Percentiles rank a stretch among this genome's conserved stretches.
These are phyloP conservation scores for Calonectria fujianensis DNA, from an alignment of 2,329 filamentous ascomycete genomes.

Conservation along the genomic window DNA sequence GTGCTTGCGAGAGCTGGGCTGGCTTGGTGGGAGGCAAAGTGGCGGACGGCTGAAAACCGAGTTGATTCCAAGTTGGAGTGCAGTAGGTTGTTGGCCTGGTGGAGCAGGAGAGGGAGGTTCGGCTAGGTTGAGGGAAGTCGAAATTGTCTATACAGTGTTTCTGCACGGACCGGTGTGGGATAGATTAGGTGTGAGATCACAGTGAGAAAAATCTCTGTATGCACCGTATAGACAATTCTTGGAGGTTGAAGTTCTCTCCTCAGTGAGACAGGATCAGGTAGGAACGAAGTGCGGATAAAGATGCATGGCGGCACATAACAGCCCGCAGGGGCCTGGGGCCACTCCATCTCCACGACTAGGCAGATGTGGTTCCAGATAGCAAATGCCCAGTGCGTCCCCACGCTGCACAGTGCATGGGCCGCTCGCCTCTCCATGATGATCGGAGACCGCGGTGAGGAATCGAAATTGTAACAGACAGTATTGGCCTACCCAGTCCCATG, in stretches of 20 bases:
- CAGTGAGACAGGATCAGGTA: slow-evolving; percentile 40
- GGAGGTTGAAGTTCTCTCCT: slow-evolving; percentile 50
- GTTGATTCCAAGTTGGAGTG: slow-evolving; percentile 48
- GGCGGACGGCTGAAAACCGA: slow-evolving; percentile 50
- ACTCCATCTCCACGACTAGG: slow-evolving; percentile 9
- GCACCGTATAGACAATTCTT: slow-evolving; percentile 57
- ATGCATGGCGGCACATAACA: slow-evolving; percentile 45
- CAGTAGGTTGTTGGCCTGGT: slow-evolving; percentile 53
- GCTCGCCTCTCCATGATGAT: slow-evolving; percentile 9
- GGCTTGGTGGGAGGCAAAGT: slow-evolving; percentile 44
- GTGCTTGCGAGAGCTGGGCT: slow-evolving; percentile 13
- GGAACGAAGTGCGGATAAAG: slow-evolving; percentile 51
- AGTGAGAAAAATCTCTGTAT: slow-evolving; percentile 46
- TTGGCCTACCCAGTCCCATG: slow-evolving; percentile 12
- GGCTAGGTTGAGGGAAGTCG: slow-evolving; percentile 37
- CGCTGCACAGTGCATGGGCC: slow-evolving; percentile 15
- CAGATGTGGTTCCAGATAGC: slow-evolving; percentile 49
- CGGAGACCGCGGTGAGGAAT: slow-evolving; percentile 26
- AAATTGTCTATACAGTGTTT: slow-evolving; percentile 55
- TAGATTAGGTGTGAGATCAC: slow-evolving; percentile 17
- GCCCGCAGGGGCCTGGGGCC: slow-evolving; percentile 16
- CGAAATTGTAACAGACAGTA: slow-evolving; percentile 17
- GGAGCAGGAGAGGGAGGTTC: slow-evolving; percentile 51
- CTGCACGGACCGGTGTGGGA: slow-evolving; percentile 37
- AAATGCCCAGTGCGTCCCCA: slow-evolving; percentile 44